These are phyloP conservation scores for Sapria himalayana DNA, from an alignment of 345 rosid genomes.

Conservation along the genomic window DNA sequence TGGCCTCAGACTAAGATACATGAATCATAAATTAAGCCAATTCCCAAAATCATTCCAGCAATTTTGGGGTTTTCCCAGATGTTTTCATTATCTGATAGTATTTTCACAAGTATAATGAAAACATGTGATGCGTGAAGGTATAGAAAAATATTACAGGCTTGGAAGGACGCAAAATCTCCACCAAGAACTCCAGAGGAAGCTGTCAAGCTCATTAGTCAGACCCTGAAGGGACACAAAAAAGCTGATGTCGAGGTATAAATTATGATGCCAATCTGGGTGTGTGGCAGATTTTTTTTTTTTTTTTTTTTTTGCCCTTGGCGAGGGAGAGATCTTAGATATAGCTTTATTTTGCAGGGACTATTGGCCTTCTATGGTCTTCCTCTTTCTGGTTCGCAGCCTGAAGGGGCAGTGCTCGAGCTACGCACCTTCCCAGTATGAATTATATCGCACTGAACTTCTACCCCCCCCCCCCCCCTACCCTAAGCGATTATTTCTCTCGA, in stretches of 20 bases:
- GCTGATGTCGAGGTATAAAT: constrained; percentile 84
- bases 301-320: too few species aligned
- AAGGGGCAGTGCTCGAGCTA: constrained; percentile 36
- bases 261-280: background rate
- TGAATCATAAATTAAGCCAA: too few species aligned
- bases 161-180: constrained; percentile 58
- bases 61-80: too few species aligned
- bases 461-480: too few species aligned
- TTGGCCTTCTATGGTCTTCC: constrained; percentile 70
- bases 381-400: constrained; percentile 28
- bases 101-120: too few species aligned
- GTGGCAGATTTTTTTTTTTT: background rate
- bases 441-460: background rate
- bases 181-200: constrained; percentile 57
- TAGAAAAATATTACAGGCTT: constrained; percentile 52
- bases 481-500: background rate
- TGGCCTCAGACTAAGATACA: too few species aligned
- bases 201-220: constrained; percentile 32
- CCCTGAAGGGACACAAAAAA: constrained; percentile 39
- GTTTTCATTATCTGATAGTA: too few species aligned
- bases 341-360: constrained; percentile 52
- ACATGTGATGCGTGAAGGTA: constrained; percentile 55
- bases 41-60: too few species aligned
- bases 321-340: too few species aligned
- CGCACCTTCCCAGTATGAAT: constrained; percentile 47